A percentile compares a stretch with the other conserved stretches of the same genome.
Conservation (phyloP, 2,329 filamentous ascomycete genomes). For the Fonsecaea erecta region DNA sequence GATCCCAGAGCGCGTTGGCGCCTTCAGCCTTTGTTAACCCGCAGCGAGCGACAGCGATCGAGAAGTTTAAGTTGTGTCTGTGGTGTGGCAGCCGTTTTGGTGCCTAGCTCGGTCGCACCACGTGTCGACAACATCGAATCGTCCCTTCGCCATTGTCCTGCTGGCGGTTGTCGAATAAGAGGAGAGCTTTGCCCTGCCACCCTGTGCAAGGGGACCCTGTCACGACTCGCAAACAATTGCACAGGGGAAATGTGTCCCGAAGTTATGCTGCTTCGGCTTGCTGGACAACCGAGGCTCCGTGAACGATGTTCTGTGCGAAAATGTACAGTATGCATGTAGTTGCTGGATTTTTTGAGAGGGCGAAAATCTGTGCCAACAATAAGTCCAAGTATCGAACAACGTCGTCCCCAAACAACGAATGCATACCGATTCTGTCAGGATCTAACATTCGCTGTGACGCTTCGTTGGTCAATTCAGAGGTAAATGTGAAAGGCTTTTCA, state of each 20-base stretch:
- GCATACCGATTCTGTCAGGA: background rate
- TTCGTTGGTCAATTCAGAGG: background rate
- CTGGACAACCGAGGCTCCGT: background rate
- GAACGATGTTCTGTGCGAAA: too few species aligned
- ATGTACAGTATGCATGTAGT: too few species aligned
- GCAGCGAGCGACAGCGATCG: background rate
- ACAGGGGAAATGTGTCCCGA: background rate
- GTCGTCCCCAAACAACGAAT: background rate
- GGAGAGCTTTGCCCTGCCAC: background rate
- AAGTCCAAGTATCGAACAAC: background rate
- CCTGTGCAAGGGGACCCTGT: background rate
- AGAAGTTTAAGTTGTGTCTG: background rate
- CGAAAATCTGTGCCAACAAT: background rate
- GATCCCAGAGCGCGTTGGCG: background rate
- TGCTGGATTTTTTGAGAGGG: background rate
- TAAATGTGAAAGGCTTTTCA: background rate
- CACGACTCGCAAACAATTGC: constrained; percentile 1
- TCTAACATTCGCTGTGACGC: background rate
- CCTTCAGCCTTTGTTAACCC: background rate
- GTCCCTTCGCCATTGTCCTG: constrained; percentile 2
- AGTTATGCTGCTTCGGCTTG: background rate
- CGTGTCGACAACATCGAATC: constrained; percentile 7
- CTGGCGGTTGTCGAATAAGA: background rate
- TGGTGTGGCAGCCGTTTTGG: background rate
- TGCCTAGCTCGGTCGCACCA: background rate